phyloP scores from a whole-genome alignment of 257 asterid genomes.

The Galeopsis tetrahit region DNA sequence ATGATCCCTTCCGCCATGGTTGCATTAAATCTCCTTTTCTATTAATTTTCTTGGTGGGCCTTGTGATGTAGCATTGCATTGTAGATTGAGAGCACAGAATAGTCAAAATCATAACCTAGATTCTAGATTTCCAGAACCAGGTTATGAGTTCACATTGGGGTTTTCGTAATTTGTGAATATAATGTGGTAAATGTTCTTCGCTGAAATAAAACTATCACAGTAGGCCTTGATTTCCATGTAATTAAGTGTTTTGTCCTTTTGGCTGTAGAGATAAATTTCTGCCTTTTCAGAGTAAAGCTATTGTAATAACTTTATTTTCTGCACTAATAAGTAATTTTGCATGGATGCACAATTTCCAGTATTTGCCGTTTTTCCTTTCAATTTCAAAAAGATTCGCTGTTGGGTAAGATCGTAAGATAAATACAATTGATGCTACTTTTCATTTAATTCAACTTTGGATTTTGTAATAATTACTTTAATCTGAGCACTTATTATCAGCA shows the following conservation, averaged over 20 bases:
- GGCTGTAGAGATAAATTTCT: not conserved
- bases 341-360: slow-evolving; percentile 26
- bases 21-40: slow-evolving; percentile 25
- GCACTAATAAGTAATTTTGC: slow-evolving; percentile 27
- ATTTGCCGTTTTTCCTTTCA: slow-evolving; percentile 13
- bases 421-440: slow-evolving; percentile 38
- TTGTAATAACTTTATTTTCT: not conserved
- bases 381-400: slow-evolving; percentile 32
- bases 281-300: not conserved
- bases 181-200: slow-evolving; percentile 13
- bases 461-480: slow-evolving; percentile 35
- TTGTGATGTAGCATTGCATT: not conserved
- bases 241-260: slow-evolving; percentile 1
- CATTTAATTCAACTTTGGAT: slow-evolving; percentile 26
- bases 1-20: not conserved
- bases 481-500: slow-evolving; percentile 30
- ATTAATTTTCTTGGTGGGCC: not conserved
- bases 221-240: not conserved
- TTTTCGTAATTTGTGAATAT: not conserved
- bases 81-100: slow-evolving; percentile 6
- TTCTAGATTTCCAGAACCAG: slow-evolving; percentile 1
- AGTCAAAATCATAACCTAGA: not conserved
- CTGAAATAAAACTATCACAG: not conserved
- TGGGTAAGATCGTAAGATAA: slow-evolving; percentile 33
- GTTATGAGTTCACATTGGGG: not conserved